A percentile compares a stretch with the other conserved stretches of the same genome.
Evolutionary conservation across 352 stramenopile species (phyloP).

Genomic region (Phytophthora parvispora): DNA sequence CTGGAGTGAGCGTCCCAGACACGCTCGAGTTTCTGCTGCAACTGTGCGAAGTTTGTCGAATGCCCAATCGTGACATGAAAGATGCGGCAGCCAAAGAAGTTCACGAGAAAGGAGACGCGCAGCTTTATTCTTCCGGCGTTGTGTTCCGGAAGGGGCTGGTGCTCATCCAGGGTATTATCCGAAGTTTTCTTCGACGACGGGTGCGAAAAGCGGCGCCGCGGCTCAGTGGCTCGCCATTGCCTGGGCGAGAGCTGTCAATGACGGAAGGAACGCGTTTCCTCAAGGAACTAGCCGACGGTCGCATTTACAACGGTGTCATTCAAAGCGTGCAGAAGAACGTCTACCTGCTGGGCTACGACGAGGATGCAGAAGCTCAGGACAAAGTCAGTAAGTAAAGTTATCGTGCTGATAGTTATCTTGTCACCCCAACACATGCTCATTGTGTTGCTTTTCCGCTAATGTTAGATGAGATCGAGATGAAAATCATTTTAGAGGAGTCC

Average conservation of each 20-base stretch:
- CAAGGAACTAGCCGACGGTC: conserved; percentile 74
- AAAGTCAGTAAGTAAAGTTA: conserved; percentile 63
- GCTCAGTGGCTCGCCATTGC: not conserved
- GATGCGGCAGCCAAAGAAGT: conserved; percentile 67
- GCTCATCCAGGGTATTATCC: conserved; percentile 77
- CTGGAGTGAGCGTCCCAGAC: conserved; percentile 68
- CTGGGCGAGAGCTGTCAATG: conserved; percentile 42
- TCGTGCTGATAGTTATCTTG: not conserved
- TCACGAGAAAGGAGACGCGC: conserved; percentile 65
- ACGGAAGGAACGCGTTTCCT: conserved; percentile 70
- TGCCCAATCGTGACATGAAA: conserved; percentile 55
- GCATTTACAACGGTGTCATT: conserved; percentile 78
- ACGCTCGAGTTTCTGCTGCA: conserved; percentile 84
- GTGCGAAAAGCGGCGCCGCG: conserved; percentile 30
- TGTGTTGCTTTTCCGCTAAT: not conserved
- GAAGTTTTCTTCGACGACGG: conserved; percentile 74
- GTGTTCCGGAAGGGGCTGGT: conserved; percentile 78
- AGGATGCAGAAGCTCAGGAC: conserved; percentile 67
- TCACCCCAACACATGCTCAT: not conserved
- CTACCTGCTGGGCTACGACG: conserved; percentile 71
- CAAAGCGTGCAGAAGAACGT: conserved; percentile 49
- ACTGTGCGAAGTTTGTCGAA: conserved; percentile 71
- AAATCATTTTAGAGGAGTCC: conserved; percentile 79
- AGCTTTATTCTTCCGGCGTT: conserved; percentile 80
- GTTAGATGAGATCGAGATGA: conserved; percentile 84